These are phyloP conservation scores for Datura wrightii DNA, from an alignment of 257 asterid genomes.

Conservation along the genomic window DNA sequence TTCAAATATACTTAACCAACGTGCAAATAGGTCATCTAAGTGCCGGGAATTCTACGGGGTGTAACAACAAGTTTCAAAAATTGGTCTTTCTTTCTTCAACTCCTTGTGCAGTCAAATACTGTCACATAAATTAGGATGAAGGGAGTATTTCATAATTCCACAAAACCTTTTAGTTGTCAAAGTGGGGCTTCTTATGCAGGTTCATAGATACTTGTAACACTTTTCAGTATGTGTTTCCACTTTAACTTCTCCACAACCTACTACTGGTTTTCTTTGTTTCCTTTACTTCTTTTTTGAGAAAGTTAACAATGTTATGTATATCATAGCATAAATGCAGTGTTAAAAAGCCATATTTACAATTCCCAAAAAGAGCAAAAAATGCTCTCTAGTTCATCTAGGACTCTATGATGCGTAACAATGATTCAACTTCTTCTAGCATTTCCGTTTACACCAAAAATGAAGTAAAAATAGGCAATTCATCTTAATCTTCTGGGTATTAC, in stretches of 20 bases:
- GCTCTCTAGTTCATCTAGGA: background rate
- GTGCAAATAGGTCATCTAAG: too few species aligned
- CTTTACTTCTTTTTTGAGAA: background rate
- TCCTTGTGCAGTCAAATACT: too few species aligned
- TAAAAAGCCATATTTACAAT: background rate
- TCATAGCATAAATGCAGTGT: background rate
- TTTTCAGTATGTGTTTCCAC: background rate
- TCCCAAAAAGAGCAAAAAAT: background rate
- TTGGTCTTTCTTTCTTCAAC: too few species aligned
- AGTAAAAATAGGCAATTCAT: slow-evolving; percentile 3
- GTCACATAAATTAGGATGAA: too few species aligned
- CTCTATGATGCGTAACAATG: background rate
- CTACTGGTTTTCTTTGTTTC: slow-evolving; percentile 14
- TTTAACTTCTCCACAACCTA: background rate
- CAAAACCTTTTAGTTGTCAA: too few species aligned
- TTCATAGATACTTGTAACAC: background rate
- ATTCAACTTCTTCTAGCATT: slow-evolving; percentile 11
- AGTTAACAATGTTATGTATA: background rate
- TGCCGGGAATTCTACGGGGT: too few species aligned
- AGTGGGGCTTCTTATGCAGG: background rate
- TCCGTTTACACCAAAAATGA: slow-evolving; percentile 15
- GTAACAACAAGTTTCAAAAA: too few species aligned
- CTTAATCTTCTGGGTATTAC: slow-evolving; percentile 6
- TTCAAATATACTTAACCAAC: too few species aligned
- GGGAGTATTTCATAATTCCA: too few species aligned